phyloP scores from a whole-genome alignment of 768 basidiomycete species.

The Tulasnella sp. region DNA sequence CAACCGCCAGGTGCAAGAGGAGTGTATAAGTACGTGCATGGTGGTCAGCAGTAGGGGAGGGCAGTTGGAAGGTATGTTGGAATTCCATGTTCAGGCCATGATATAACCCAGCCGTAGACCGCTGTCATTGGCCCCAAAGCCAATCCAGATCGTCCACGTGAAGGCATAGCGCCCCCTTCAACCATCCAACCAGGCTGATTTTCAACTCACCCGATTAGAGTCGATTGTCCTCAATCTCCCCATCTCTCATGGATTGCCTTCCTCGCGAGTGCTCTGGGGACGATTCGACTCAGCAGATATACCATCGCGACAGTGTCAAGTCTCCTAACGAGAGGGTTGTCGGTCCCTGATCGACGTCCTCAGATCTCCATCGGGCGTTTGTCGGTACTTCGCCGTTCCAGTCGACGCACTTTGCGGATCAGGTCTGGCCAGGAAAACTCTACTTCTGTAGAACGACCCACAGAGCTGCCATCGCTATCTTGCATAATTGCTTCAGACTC shows the following conservation, averaged over 20 bases:
- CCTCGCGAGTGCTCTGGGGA: no score
- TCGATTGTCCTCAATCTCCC: neutral
- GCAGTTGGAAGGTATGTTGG: neutral
- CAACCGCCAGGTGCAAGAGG: neutral
- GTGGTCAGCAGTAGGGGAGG: neutral
- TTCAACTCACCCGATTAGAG: neutral
- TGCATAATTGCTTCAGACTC: no score
- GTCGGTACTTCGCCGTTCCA: no score
- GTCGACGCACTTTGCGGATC: no score
- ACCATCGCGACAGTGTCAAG: neutral
- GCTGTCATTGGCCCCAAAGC: neutral
- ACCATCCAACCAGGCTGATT: neutral
- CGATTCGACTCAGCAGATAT: neutral
- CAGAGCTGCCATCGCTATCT: no score
- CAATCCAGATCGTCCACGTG: neutral
- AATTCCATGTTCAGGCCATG: neutral
- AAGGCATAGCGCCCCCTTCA: neutral
- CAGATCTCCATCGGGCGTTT: no score
- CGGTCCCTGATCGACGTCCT: no score
- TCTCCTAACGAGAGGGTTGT: neutral
- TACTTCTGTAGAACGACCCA: no score
- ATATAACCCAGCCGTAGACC: slow-evolving; percentile 11
- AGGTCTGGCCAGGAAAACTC: no score
- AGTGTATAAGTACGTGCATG: neutral
- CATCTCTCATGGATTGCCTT: neutral